These are phyloP conservation scores for Aurantiochytrium sp. DNA, from an alignment of 108 stramenopile species.

Conservation along the genomic window DNA sequence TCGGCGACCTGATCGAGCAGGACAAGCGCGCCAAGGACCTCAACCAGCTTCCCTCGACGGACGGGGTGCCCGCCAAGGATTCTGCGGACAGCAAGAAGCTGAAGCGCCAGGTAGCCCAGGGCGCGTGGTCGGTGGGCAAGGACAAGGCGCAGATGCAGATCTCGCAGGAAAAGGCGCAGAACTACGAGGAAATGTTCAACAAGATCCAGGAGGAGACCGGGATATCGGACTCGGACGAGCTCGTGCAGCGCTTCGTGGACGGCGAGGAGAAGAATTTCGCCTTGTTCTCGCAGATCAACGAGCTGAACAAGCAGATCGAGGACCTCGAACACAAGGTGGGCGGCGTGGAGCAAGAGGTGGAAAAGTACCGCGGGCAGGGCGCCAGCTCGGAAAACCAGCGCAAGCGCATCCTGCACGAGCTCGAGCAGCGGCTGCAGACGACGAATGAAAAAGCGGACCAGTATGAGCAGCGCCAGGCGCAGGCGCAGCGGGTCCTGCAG, in stretches of 20 bases:
- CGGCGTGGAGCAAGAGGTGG: conserved; percentile 55
- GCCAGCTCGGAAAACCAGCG: conserved; percentile 57
- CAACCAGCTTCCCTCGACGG: conserved; percentile 31
- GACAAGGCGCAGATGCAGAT: conserved; percentile 24
- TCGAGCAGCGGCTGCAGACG: conserved; percentile 51
- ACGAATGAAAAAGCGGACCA: conserved; percentile 51
- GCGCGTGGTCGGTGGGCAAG: neutral
- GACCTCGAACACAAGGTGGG: conserved; percentile 50
- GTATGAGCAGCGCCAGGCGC: conserved; percentile 42
- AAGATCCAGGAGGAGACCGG: conserved; percentile 58
- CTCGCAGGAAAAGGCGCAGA: conserved; percentile 41
- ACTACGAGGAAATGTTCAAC: conserved; percentile 38
- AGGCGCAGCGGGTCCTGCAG: conserved; percentile 48
- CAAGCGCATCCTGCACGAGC: conserved; percentile 50
- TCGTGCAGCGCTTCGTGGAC: conserved; percentile 57
- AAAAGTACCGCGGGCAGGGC: conserved; percentile 60
- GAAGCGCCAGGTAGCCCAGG: neutral
- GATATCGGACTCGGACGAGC: conserved; percentile 48
- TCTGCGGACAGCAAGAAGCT: neutral
- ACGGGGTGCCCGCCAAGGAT: neutral
- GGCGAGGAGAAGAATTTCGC: conserved; percentile 62
- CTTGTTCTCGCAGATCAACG: conserved; percentile 61
- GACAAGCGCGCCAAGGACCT: conserved; percentile 37
- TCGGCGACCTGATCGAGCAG: conserved; percentile 50
- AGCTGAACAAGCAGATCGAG: conserved; percentile 59